Evolutionary conservation across 208 protist species (phyloP).

Genomic region (Naegleria lovaniensis): DNA sequence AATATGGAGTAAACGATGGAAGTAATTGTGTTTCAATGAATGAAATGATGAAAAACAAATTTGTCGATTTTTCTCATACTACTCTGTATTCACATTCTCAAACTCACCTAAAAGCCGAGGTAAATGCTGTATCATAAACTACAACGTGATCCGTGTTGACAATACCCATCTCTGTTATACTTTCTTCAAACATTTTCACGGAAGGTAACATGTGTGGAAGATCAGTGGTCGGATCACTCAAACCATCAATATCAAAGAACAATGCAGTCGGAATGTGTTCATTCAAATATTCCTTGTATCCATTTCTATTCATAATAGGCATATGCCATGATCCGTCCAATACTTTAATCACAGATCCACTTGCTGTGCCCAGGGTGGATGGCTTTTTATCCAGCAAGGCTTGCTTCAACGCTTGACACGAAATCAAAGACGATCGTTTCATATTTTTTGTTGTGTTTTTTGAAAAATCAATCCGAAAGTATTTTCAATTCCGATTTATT

Average conservation of each 20-base stretch:
- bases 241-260: constrained; percentile 1
- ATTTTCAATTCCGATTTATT: too few species aligned
- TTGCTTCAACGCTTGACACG: neutral
- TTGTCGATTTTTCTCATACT: too few species aligned
- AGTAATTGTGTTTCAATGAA: too few species aligned
- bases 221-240: neutral
- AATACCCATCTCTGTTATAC: neutral
- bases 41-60: too few species aligned
- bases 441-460: neutral
- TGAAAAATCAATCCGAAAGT: too few species aligned
- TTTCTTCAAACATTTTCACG: neutral
- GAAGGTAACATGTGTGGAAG: neutral
- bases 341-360: neutral
- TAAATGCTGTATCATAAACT: constrained; percentile 10
- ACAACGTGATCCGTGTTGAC: neutral
- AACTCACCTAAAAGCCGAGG: neutral
- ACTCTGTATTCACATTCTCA: too few species aligned
- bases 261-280: neutral
- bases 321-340: neutral
- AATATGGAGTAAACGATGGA: too few species aligned
- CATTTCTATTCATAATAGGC: neutral
- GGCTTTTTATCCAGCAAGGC: neutral
- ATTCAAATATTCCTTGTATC: neutral
- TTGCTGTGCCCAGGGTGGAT: too few species aligned
- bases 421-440: neutral